Evolutionary conservation across 2,329 filamentous ascomycete species (phyloP).

Genomic region (Phialemonium atrogriseum): DNA sequence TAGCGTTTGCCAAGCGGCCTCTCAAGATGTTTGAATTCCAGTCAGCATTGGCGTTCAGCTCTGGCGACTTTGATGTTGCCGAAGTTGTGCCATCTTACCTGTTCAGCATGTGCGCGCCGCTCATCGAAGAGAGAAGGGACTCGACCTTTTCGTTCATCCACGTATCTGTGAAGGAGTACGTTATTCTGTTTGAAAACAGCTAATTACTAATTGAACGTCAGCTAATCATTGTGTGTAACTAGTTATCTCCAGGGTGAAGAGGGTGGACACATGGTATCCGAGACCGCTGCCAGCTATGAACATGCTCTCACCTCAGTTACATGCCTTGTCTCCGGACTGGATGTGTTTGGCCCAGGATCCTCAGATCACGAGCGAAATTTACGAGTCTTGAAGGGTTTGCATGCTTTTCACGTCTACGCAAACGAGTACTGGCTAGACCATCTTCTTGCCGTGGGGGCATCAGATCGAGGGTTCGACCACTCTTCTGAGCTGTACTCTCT

Average conservation of each 20-base stretch:
- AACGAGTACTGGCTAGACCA: conserved; percentile 21
- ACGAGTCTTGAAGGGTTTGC: conserved; percentile 17
- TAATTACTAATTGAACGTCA: not conserved
- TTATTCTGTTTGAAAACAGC: not conserved
- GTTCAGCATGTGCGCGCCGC: conserved; percentile 7
- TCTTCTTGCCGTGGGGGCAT: conserved; percentile 10
- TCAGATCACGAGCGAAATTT: conserved; percentile 3
- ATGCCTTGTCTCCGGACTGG: conserved; percentile 16
- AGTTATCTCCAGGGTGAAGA: conserved; percentile 10
- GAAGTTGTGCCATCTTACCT: conserved; percentile 7
- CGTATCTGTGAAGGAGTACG: conserved; percentile 15
- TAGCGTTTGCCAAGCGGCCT: conserved; percentile 26
- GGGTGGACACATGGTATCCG: conserved; percentile 5
- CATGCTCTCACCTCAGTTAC: conserved; percentile 14
- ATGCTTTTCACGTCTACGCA: conserved; percentile 22
- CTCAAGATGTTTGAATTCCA: conserved; percentile 22
- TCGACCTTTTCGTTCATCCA: conserved; percentile 14
- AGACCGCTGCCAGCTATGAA: conserved; percentile 7
- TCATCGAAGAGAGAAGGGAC: conserved; percentile 11
- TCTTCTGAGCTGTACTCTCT: conserved; percentile 1
- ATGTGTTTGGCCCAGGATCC: conserved; percentile 6
- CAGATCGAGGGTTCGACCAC: not conserved
- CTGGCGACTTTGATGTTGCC: not conserved
- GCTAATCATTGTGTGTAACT: not conserved
- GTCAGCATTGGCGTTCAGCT: conserved; percentile 22